These are phyloP conservation scores for Acorus calamus DNA, from an alignment of 106 monocot genomes.

Conservation along the genomic window DNA sequence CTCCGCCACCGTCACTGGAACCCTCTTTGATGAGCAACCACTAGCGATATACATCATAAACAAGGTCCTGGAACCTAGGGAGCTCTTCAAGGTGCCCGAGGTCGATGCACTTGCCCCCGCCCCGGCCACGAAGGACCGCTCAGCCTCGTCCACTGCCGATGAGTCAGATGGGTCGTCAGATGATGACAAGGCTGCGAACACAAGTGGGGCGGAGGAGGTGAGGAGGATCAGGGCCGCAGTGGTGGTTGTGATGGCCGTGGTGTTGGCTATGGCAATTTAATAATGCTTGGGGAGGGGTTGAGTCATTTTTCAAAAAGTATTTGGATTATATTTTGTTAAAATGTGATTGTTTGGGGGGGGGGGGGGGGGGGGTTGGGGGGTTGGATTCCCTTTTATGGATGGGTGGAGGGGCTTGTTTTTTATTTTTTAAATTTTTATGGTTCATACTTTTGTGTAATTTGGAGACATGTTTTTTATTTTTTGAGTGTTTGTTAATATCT, in stretches of 20 bases:
- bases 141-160: not conserved
- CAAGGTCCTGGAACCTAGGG: slow-evolving; percentile 36
- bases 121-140: not conserved
- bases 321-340: no score
- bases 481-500: no score
- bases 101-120: slow-evolving; percentile 20
- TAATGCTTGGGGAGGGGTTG: no score
- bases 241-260: slow-evolving; percentile 3
- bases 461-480: no score
- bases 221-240: no score
- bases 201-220: not conserved
- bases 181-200: slow-evolving; percentile 16
- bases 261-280: not conserved
- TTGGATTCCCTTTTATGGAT: no score
- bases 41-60: slow-evolving; percentile 23
- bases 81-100: slow-evolving; percentile 31
- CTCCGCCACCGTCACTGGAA: slow-evolving; percentile 18
- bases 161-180: slow-evolving; percentile 4
- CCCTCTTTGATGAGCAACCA: slow-evolving; percentile 24
- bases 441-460: no score
- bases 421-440: no score
- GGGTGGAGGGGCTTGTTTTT: no score
- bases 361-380: no score
- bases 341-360: no score
- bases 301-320: no score